Base-by-base conservation (phyloP, 371 early-diverging fungal genomes). In the Actinomucor elegans region DNA sequence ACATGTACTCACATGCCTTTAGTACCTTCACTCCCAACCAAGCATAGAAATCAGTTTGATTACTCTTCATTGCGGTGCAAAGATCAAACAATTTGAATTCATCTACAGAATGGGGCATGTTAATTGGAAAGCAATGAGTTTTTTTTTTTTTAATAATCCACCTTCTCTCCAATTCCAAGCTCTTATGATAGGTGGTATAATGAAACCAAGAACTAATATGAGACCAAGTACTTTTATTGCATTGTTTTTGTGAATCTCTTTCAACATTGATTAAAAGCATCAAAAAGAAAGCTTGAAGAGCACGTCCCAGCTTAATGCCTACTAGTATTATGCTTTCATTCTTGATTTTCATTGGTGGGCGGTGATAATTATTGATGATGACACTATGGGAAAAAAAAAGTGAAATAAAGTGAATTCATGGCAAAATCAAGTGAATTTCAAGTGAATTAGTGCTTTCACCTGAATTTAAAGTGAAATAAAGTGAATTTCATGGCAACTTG, bases 151-250 rank as follows among this genome's bases (percentile, higher is more conserved):
- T 27, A 43, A 20, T 23, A 17, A 3, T 21, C 8, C 36, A 58
- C 59, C 52, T 32, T 61, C 41, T 55, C 47, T 14, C 61, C 61
- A 61, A 31, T 48, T 44, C 57, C 56, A 56, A 17, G 61, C 32
- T 47, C 29, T 35, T 9, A 52, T 46, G 10, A 58, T 18, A 34
- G 59, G 52, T 21, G 40, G 52, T n/a, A 52, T 40, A 32, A 57
- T 5, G n/a, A 46, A 15, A 15, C 20, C 10, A 38, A 44, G 5
- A 24, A 29, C 10, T 8, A 44, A 28, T 1, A 44, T 29, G 11
- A n/a, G 18, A 5, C 11, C n/a, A 6, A 41, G 2, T 5, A 41
- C 10, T n/a, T n/a, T 14, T 7, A 41, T 14, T 14, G 41, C 41
- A 24, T 23, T n/a, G 21, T 41, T 41, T n/a, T n/a, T n/a, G n/a